phyloP scores from a whole-genome alignment of 2,329 filamentous ascomycete genomes.

The Cercospora sp. region DNA sequence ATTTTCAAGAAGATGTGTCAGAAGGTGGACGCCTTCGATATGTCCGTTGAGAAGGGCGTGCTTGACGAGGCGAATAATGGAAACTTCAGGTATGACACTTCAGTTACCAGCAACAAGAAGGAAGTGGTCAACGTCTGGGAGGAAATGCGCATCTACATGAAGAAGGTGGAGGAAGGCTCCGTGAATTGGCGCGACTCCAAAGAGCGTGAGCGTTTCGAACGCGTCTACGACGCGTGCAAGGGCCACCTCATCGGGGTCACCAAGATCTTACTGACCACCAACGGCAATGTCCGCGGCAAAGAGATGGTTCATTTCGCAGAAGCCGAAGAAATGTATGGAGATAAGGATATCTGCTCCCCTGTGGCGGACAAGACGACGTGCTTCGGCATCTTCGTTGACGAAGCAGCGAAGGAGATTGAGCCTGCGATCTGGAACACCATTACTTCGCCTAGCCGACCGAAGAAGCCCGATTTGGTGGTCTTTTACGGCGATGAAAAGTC shows the following conservation, averaged over 20 bases:
- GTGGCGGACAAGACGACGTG: no score
- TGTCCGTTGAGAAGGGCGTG: slow-evolving; percentile 4
- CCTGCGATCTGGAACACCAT: no score
- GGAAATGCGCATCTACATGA: neutral
- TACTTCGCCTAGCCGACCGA: no score
- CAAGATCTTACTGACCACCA: slow-evolving; percentile 5
- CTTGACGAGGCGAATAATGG: slow-evolving; percentile 1
- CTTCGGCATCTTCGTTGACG: no score
- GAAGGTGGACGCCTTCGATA: neutral
- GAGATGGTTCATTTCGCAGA: slow-evolving; percentile 3
- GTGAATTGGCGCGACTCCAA: neutral
- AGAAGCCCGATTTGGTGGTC: no score
- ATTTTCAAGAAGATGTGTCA: neutral
- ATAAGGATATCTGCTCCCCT: no score
- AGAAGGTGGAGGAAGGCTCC: neutral
- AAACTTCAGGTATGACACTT: neutral
- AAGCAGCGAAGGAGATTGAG: no score
- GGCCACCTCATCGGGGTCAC: neutral
- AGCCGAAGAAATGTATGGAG: no score
- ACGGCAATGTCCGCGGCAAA: slow-evolving; percentile 4
- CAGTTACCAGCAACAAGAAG: neutral
- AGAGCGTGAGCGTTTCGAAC: neutral
- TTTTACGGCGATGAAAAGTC: no score
- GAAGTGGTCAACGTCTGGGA: slow-evolving; percentile 1
- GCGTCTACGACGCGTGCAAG: slow-evolving; percentile 3